Conservation (phyloP, 2,329 filamentous ascomycete genomes). For the Parasarocladium wereldwijsianum region DNA sequence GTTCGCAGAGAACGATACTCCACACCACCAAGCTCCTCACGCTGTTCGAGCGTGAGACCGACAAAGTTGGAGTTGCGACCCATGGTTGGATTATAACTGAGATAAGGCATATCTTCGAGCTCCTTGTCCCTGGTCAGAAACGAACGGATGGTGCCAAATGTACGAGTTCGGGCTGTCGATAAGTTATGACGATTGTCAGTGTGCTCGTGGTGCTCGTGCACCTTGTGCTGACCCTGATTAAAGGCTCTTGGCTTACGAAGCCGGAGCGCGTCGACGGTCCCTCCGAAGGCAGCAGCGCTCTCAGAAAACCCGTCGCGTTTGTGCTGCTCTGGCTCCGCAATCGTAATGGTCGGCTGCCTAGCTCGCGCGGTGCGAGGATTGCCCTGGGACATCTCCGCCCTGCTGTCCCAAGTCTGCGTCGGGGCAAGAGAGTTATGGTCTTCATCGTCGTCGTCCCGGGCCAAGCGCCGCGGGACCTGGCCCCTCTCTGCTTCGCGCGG, state of each 20-base stretch:
- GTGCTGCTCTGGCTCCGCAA: slow-evolving; percentile 43
- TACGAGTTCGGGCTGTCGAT: slow-evolving; percentile 6
- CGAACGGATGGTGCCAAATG: slow-evolving; percentile 40
- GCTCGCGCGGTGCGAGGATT: slow-evolving; percentile 14
- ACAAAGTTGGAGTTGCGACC: slow-evolving; percentile 88
- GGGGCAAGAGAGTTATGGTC: slow-evolving; percentile 15
- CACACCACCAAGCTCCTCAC: slow-evolving; percentile 89
- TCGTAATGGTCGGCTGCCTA: slow-evolving; percentile 45
- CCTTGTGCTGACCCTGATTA: slow-evolving; percentile 21
- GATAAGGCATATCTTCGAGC: slow-evolving; percentile 60
- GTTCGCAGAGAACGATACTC: slow-evolving; percentile 90
- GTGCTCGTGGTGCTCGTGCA: slow-evolving; percentile 21
- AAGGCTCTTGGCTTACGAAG: slow-evolving; percentile 27
- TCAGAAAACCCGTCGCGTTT: slow-evolving; percentile 23
- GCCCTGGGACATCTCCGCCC: slow-evolving; percentile 9
- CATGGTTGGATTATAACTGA: slow-evolving; percentile 87
- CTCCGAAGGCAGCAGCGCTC: slow-evolving; percentile 24
- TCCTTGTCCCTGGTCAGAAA: slow-evolving; percentile 32
- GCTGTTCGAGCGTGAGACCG: slow-evolving; percentile 74
- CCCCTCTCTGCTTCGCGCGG: slow-evolving; percentile 83
- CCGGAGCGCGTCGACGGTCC: slow-evolving; percentile 24
- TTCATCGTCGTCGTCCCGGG: slow-evolving; percentile 22
- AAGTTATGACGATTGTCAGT: too few species aligned
- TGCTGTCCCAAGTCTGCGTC: slow-evolving; percentile 13
- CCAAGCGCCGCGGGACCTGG: slow-evolving; percentile 46